Percentiles rank a stretch among this genome's conserved stretches.
These are phyloP conservation scores for Thielaviopsis euricoi DNA, from an alignment of 2,329 filamentous ascomycete species.

Conservation along the genomic window DNA sequence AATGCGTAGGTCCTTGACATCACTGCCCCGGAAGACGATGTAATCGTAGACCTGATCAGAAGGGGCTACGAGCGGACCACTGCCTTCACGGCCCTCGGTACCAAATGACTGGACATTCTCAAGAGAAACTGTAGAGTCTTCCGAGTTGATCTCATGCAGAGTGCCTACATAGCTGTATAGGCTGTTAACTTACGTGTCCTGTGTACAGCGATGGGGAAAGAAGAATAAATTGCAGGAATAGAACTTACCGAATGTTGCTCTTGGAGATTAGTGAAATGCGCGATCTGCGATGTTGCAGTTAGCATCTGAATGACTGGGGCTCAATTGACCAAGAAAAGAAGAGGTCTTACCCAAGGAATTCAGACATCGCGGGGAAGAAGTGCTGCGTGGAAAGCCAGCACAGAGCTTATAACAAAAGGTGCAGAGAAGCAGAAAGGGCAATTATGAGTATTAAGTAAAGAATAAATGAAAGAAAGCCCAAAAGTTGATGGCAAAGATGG, in stretches of 20 bases:
- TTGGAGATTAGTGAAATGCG: conserved; percentile 94
- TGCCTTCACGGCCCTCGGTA: conserved; percentile 74
- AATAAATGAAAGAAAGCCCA: conserved; percentile 19
- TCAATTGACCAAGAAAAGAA: conserved; percentile 13
- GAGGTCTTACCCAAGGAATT: conserved; percentile 39
- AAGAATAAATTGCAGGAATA: not conserved
- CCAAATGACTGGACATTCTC: conserved; percentile 92
- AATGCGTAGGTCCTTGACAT: conserved; percentile 95
- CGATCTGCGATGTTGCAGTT: conserved; percentile 39
- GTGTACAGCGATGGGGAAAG: not conserved
- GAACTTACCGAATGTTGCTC: conserved; percentile 80
- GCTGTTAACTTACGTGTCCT: conserved; percentile 15
- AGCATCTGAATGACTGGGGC: conserved; percentile 16
- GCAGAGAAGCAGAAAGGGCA: conserved; percentile 12
- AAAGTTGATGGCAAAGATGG: conserved; percentile 1
- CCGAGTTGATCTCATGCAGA: conserved; percentile 94
- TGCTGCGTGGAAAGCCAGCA: conserved; percentile 26
- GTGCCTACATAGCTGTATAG: conserved; percentile 79
- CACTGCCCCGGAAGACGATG: conserved; percentile 94
- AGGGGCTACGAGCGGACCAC: conserved; percentile 53
- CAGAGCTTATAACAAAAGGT: conserved; percentile 18
- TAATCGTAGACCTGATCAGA: conserved; percentile 92
- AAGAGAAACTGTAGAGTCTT: conserved; percentile 88
- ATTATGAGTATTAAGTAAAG: conserved; percentile 17
- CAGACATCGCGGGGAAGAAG: conserved; percentile 32